A percentile compares a stretch with the other conserved stretches of the same genome.
Conservation (phyloP, 116 monocot genomes). For the Trichopus zeylanicus region DNA sequence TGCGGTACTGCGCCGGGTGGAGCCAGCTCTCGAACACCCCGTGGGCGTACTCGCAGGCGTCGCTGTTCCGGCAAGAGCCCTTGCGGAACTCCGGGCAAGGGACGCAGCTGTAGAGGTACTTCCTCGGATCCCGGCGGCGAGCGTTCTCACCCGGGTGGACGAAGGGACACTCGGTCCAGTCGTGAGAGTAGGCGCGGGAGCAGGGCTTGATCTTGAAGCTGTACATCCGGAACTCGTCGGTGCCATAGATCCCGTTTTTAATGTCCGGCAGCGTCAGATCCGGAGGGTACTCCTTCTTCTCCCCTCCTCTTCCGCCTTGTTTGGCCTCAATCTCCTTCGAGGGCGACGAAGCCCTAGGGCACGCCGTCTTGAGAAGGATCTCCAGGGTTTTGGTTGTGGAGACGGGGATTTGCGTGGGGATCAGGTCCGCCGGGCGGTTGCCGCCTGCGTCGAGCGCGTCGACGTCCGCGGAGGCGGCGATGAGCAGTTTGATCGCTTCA, state of each 20-base stretch:
- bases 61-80: constrained; percentile 44
- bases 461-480: constrained; percentile 32
- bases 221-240: constrained; percentile 63
- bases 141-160: constrained; percentile 63
- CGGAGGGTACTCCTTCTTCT: constrained; percentile 34
- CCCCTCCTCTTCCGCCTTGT: neutral
- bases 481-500: constrained; percentile 15
- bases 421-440: constrained; percentile 43
- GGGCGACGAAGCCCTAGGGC: constrained; percentile 2
- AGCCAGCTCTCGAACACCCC: constrained; percentile 62
- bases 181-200: constrained; percentile 51
- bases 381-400: constrained; percentile 19
- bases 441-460: constrained; percentile 21
- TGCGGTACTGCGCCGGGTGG: constrained; percentile 47
- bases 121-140: constrained; percentile 34
- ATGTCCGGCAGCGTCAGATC: constrained; percentile 42
- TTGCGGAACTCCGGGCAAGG: constrained; percentile 58
- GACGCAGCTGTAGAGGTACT: constrained; percentile 47
- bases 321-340: constrained; percentile 13
- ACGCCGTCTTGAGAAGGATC: constrained; percentile 25
- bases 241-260: constrained; percentile 41
- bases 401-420: constrained; percentile 9
- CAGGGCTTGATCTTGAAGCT: constrained; percentile 54
- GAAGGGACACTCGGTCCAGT: constrained; percentile 66
- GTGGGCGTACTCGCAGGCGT: constrained; percentile 69